These are phyloP conservation scores for Orbilia javanica DNA, from an alignment of 2,329 filamentous ascomycete species.

Conservation along the genomic window DNA sequence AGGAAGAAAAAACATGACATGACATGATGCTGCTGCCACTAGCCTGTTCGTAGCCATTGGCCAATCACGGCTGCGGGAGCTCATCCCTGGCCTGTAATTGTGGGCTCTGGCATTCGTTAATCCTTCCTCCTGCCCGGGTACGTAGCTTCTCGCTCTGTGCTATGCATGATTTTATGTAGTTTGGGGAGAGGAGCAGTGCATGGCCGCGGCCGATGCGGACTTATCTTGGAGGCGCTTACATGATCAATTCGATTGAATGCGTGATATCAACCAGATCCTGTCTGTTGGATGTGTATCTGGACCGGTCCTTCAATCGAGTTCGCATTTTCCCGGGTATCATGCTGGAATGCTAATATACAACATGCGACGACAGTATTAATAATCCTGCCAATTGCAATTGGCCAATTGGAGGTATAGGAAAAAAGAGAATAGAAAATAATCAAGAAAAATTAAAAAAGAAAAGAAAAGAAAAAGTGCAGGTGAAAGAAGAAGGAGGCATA, in stretches of 20 bases:
- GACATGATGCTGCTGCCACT: slow-evolving; percentile 56
- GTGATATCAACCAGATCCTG: neutral
- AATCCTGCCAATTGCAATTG: no score
- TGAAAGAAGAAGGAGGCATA: no score
- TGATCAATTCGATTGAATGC: neutral
- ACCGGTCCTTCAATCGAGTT: no score
- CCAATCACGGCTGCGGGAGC: slow-evolving; percentile 42
- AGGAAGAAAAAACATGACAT: slow-evolving; percentile 52
- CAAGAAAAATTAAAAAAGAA: no score
- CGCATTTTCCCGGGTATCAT: slow-evolving; percentile 23
- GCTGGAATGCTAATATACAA: neutral
- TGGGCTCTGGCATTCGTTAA: slow-evolving; percentile 30
- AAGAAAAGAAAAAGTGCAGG: no score
- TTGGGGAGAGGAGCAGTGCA: no score
- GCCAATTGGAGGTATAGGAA: no score
- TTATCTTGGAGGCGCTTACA: slow-evolving; percentile 18
- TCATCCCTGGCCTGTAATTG: slow-evolving; percentile 29
- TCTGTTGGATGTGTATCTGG: no score
- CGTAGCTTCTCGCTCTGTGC: neutral
- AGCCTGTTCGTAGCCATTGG: slow-evolving; percentile 32
- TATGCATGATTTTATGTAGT: no score
- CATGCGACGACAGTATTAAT: neutral
- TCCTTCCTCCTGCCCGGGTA: slow-evolving; percentile 19
- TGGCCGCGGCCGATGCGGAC: slow-evolving; percentile 26
- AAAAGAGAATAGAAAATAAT: neutral